Conservation (phyloP, 1,284 basidiomycete genomes). For the Boletellus deceptivus region DNA sequence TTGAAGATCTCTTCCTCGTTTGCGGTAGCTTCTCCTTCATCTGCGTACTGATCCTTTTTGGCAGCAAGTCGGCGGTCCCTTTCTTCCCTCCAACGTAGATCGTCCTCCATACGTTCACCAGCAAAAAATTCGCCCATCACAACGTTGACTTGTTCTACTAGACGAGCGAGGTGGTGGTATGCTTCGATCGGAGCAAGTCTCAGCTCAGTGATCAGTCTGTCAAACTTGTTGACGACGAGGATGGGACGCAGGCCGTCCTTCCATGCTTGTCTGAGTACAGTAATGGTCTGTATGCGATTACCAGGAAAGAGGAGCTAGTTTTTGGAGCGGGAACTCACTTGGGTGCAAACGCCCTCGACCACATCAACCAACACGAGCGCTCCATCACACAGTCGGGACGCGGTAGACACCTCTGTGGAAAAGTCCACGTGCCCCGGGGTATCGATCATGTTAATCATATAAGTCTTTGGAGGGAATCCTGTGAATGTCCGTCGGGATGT, state of each 20-base stretch:
- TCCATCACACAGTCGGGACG: slow-evolving; percentile 92
- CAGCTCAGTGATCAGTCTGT: slow-evolving; percentile 93
- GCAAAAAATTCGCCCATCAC: slow-evolving; percentile 98
- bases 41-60: slow-evolving; percentile 69
- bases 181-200: slow-evolving; percentile 91
- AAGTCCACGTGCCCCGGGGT: slow-evolving; percentile 99
- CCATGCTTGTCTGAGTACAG: slow-evolving; percentile 96
- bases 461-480: slow-evolving; percentile 61
- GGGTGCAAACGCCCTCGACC: slow-evolving; percentile 97
- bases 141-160: slow-evolving; percentile 98
- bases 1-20: slow-evolving; percentile 69
- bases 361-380: slow-evolving; percentile 97
- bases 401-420: slow-evolving; percentile 94
- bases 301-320: neutral
- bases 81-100: slow-evolving; percentile 90
- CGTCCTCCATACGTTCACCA: slow-evolving; percentile 96
- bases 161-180: slow-evolving; percentile 88
- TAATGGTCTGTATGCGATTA: slow-evolving; percentile 69
- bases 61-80: slow-evolving; percentile 78
- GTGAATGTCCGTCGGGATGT: slow-evolving; percentile 34
- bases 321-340: slow-evolving; percentile 50
- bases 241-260: slow-evolving; percentile 86
- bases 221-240: slow-evolving; percentile 97
- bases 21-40: slow-evolving; percentile 58
- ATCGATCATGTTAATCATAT: slow-evolving; percentile 93